Percentiles rank a stretch among this genome's conserved stretches.
Conservation (phyloP, 441 rosid species). For the Jatropha multifida region DNA sequence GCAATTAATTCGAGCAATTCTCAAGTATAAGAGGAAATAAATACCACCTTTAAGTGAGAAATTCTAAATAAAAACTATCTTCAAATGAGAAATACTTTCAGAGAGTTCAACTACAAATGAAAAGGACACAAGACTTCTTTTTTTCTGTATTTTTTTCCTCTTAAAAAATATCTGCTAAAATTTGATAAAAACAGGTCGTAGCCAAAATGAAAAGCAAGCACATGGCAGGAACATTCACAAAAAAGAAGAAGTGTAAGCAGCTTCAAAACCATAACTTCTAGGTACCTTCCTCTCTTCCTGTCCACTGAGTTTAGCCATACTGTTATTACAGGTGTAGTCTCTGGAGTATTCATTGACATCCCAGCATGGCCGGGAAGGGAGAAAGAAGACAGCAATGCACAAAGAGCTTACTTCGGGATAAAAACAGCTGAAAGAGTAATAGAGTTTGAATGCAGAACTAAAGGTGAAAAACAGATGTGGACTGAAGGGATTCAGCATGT, state of each 20-base stretch:
- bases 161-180: neutral
- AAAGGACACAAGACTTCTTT: neutral
- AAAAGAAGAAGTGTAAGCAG: slow-evolving; percentile 81
- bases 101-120: neutral
- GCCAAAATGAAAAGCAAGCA: slow-evolving; percentile 90
- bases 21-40: neutral
- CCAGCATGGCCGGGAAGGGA: slow-evolving; percentile 67
- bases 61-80: neutral
- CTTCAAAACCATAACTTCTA: slow-evolving; percentile 19
- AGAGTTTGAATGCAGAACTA: slow-evolving; percentile 77
- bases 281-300: slow-evolving; percentile 9
- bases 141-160: neutral
- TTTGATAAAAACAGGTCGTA: slow-evolving; percentile 55
- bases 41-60: too few species aligned
- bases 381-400: slow-evolving; percentile 37
- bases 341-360: slow-evolving; percentile 58
- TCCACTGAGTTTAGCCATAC: slow-evolving; percentile 15
- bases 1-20: neutral
- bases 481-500: slow-evolving; percentile 70
- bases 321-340: slow-evolving; percentile 55
- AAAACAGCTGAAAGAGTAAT: slow-evolving; percentile 69
- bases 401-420: slow-evolving; percentile 76
- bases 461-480: slow-evolving; percentile 77
- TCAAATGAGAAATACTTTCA: neutral
- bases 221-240: slow-evolving; percentile 89